Percentiles rank a stretch among this genome's conserved stretches.
Conservation (phyloP, 2,329 filamentous ascomycete genomes). For the Cordyceps cateniannulata region DNA sequence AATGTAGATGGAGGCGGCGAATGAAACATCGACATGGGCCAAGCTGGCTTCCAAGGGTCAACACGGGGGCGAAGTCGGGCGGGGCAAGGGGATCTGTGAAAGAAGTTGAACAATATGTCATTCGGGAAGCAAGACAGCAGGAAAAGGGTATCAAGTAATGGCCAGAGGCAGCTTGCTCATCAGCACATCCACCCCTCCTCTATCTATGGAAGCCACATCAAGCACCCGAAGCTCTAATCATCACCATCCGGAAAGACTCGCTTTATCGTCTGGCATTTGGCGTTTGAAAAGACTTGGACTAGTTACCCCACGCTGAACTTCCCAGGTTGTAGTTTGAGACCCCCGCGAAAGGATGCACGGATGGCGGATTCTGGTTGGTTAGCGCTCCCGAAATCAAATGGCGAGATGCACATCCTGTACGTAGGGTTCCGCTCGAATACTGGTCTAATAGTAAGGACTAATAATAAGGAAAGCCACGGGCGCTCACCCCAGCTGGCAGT, state of each 20-base stretch:
- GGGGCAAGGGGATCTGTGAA: neutral
- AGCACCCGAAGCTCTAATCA: neutral
- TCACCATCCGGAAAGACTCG: neutral
- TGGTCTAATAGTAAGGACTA: no score
- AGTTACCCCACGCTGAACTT: neutral
- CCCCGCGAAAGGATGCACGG: neutral
- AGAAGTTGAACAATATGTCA: neutral
- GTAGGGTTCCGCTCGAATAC: neutral
- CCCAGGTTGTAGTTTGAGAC: neutral
- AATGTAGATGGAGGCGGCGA: neutral
- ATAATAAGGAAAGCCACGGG: neutral
- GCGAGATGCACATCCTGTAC: neutral
- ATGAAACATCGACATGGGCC: neutral
- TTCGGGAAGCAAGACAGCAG: neutral
- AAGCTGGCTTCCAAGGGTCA: neutral
- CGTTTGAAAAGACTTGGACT: neutral
- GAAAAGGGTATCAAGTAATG: no score
- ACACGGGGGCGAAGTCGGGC: neutral
- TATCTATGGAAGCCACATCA: no score
- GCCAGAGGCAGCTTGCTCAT: no score
- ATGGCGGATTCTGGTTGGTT: slow-evolving; percentile 3
- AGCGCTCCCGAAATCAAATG: neutral
- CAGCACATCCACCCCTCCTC: no score
- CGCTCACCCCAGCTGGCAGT: neutral
- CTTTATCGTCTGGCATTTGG: neutral